Evolutionary conservation across 768 basidiomycete species (phyloP), one percentile per base, ranked within the genome.

Genomic region (Megacollybia marginata): DNA sequence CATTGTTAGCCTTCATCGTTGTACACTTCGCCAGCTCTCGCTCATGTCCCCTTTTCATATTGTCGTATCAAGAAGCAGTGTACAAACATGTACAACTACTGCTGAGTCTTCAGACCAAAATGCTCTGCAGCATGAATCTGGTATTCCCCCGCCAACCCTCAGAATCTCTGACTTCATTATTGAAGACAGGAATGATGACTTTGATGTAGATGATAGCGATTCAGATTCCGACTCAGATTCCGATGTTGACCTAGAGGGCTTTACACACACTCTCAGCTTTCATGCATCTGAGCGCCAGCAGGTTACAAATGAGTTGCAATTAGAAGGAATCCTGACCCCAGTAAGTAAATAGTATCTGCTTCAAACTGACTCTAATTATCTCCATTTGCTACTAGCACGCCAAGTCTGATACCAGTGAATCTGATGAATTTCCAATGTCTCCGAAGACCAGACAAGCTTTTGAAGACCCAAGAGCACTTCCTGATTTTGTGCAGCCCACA

Each of bases 11-110:
- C 50, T 51, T 13, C 55, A 57, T 28, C 9, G 32, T 18, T 51
- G 53, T 35, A 54, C 53, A 16, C 45, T 57, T 5, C 10, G 50
- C 19, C 53, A 52, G 53, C 23, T 57, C 5, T 40, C 38, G 18
- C 32, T 13, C 8, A 36, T 2, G 2, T 33, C 51, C 44, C 47
- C 47, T 16, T 19, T 20, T 4, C 51, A 52, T 44, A 48, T 48
- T 15, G 48, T 49, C 13, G 54, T 55, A 15, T 51, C 48, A 42
- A 55, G 35, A 2, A 50, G 53, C 3, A 57, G 50, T 9, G 45
- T 57, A 5, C 51, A 50, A n/a, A 54, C 48, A 20, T 50, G 50
- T 20, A 46, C 55, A 34, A 20, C 35, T 9, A 18, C 13, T n/a
- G n/a, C n/a, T n/a, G n/a, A n/a, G 8, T 18, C 13, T 8, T 15